These are phyloP conservation scores for Colletotrichum australisinense DNA, from an alignment of 2,329 filamentous ascomycete species.

Conservation along the genomic window DNA sequence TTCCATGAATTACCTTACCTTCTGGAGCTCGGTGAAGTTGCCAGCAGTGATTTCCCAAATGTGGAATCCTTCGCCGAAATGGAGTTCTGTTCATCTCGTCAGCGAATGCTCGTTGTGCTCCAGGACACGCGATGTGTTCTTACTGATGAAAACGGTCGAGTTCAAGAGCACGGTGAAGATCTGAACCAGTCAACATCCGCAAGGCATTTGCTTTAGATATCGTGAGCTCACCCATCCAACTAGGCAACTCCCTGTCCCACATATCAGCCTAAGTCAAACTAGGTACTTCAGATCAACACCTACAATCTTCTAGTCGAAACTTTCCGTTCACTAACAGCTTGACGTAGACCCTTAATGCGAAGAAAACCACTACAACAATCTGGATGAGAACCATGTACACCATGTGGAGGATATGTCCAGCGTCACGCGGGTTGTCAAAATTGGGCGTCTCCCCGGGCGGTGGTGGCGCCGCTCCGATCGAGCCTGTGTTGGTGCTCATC, in stretches of 20 bases:
- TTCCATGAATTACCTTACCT: not conserved
- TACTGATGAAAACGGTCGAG: constrained; percentile 23
- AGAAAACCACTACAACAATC: constrained; percentile 20
- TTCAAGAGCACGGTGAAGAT: constrained; percentile 27
- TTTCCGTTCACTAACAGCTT: constrained; percentile 22
- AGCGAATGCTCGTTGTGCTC: not conserved
- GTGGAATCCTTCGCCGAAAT: constrained; percentile 18
- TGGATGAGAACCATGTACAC: constrained; percentile 12
- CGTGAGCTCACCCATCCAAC: constrained; percentile 23
- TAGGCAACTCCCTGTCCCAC: constrained; percentile 20
- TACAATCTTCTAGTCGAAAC: constrained; percentile 32
- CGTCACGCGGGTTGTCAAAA: constrained; percentile 32
- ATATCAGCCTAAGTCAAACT: not conserved
- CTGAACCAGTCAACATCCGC: constrained; percentile 5
- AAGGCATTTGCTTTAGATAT: not conserved
- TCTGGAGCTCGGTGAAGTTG: constrained; percentile 12
- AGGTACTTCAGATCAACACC: not conserved
- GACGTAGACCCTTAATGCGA: constrained; percentile 23
- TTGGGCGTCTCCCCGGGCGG: constrained; percentile 32
- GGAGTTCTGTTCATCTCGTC: constrained; percentile 9
- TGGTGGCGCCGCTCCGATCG: constrained; percentile 30
- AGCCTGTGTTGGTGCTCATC: constrained; percentile 17
- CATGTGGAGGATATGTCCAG: constrained; percentile 4
- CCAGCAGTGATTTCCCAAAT: constrained; percentile 26
- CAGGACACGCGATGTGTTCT: not conserved